These are phyloP conservation scores for Dictyostelium citrinum DNA, from an alignment of 78 protist genomes.

Conservation along the genomic window DNA sequence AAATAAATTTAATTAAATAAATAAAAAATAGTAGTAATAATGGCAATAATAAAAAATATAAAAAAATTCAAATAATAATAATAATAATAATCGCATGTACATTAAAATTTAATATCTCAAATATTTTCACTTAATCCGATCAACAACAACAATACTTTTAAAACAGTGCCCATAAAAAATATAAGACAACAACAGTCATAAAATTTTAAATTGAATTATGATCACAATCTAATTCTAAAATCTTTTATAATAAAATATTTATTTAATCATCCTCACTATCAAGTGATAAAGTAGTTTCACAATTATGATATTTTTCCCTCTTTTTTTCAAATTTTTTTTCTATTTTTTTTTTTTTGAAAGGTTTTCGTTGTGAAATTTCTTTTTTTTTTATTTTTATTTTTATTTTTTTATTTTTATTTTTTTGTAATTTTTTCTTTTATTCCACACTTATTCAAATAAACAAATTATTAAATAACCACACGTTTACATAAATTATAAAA, in stretches of 20 bases:
- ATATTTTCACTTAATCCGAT: background rate
- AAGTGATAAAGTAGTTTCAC: too few relatives aligned
- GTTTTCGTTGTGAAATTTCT: background rate
- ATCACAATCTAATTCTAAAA: too few relatives aligned
- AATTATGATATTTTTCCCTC: background rate
- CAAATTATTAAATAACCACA: background rate
- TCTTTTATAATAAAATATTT: too few relatives aligned
- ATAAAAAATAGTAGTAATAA: too few relatives aligned
- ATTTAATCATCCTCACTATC: too few relatives aligned
- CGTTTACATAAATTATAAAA: background rate
- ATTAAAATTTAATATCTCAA: background rate
- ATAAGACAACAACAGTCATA: too few relatives aligned
- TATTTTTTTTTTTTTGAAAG: background rate
- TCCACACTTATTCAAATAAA: background rate
- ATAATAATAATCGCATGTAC: background rate
- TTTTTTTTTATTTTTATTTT: background rate
- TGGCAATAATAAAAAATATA: too few relatives aligned
- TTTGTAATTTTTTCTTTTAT: too few relatives aligned
- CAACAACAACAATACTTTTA: background rate
- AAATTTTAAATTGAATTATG: too few relatives aligned
- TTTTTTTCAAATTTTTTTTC: background rate
- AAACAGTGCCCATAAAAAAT: background rate
- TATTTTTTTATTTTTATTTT: background rate
- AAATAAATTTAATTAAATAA: background rate
- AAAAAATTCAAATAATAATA: background rate